Evolutionary conservation across 495 filamentous ascomycete species (phyloP).

Genomic region (Xylaria grammica): DNA sequence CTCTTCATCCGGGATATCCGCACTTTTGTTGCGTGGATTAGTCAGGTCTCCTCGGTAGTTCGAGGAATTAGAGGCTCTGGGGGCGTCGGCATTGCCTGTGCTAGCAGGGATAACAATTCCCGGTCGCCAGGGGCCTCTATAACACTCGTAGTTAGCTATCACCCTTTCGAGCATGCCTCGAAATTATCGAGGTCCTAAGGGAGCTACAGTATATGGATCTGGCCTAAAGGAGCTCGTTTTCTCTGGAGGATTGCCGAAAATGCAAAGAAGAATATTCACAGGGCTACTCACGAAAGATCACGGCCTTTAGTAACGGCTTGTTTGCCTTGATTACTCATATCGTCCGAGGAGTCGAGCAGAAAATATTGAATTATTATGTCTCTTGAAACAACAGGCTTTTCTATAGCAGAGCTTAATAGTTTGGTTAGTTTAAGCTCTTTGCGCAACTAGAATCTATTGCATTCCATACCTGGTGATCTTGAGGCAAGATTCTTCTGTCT

Average conservation of each 20-base stretch:
- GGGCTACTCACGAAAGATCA: background rate
- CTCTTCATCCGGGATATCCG: slow-evolving; percentile 6
- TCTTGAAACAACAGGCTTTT: too few species aligned
- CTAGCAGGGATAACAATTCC: background rate
- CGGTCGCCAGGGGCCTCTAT: slow-evolving; percentile 2
- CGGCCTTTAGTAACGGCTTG: background rate
- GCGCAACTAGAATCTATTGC: too few species aligned
- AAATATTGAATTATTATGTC: too few species aligned
- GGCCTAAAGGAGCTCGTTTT: too few species aligned
- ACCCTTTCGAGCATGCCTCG: background rate
- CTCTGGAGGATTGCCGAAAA: background rate
- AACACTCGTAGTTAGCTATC: background rate
- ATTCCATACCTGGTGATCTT: too few species aligned
- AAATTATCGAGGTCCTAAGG: too few species aligned
- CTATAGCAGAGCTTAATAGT: too few species aligned
- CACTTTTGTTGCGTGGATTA: slow-evolving; percentile 5
- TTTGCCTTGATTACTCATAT: background rate
- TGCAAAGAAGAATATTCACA: background rate
- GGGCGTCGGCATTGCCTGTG: background rate
- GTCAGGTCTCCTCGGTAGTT: slow-evolving; percentile 12
- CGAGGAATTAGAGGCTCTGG: background rate
- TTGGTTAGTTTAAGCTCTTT: too few species aligned
- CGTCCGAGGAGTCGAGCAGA: background rate
- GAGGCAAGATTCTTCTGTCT: too few species aligned
- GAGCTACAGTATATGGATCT: too few species aligned